Evolutionary conservation across 352 stramenopile species (phyloP).

Genomic region (Phytophthora pseudosyringae): DNA sequence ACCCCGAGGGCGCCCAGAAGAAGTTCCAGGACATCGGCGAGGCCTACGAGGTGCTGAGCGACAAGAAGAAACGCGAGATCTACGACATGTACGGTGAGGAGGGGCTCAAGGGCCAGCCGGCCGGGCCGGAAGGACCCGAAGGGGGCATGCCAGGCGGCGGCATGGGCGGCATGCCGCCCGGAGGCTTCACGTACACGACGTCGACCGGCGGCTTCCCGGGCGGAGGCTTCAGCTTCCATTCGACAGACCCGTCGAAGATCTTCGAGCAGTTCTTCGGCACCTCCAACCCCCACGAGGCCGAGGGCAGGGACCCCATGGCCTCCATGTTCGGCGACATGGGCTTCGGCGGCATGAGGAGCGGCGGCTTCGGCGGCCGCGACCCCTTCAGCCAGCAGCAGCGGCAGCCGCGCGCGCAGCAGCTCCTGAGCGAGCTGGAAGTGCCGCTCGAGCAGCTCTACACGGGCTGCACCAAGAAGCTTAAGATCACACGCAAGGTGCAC

Average conservation of each 20-base stretch:
- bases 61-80: slow-evolving; percentile 93
- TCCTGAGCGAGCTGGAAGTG: slow-evolving; percentile 92
- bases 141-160: slow-evolving; percentile 40
- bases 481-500: slow-evolving; percentile 94
- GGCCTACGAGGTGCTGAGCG: slow-evolving; percentile 94
- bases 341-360: slow-evolving; percentile 51
- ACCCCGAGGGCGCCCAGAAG: slow-evolving; percentile 80
- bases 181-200: slow-evolving; percentile 48
- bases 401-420: slow-evolving; percentile 50
- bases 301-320: slow-evolving; percentile 71
- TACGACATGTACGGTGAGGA: slow-evolving; percentile 95
- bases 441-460: slow-evolving; percentile 91
- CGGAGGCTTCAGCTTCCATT: slow-evolving; percentile 74
- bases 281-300: slow-evolving; percentile 78
- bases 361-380: slow-evolving; percentile 45
- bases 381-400: slow-evolving; percentile 49
- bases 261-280: slow-evolving; percentile 93
- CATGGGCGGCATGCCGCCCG: slow-evolving; percentile 76
- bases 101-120: slow-evolving; percentile 75
- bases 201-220: slow-evolving; percentile 68
- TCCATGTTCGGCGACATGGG: slow-evolving; percentile 72
- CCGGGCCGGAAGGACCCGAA: slow-evolving; percentile 36
- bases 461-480: slow-evolving; percentile 92
- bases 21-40: slow-evolving; percentile 95
- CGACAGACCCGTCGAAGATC: slow-evolving; percentile 85